Conservation (phyloP, 2,329 filamentous ascomycete species). For the Sarocladium oryzae region DNA sequence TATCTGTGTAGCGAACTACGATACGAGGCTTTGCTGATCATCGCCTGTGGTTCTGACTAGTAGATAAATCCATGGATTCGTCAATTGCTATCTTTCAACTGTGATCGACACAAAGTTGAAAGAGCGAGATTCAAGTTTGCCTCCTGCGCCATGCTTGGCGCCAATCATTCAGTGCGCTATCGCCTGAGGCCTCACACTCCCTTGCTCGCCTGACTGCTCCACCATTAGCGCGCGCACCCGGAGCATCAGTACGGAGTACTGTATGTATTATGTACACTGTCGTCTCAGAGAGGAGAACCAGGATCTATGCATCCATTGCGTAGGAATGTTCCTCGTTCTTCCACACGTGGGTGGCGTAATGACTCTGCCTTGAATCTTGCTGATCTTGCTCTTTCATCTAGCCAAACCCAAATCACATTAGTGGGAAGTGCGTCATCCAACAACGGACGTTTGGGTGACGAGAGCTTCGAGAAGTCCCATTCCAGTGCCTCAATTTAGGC, state of each 20-base stretch:
- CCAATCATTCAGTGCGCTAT: neutral
- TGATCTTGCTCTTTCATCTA: neutral
- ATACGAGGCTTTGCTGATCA: too few relatives aligned
- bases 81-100: neutral
- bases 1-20: too few relatives aligned
- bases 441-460: too few relatives aligned
- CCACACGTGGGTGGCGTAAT: neutral
- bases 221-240: too few relatives aligned
- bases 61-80: neutral
- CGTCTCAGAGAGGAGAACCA: neutral
- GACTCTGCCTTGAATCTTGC: neutral
- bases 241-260: too few relatives aligned
- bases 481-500: too few relatives aligned
- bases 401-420: too few relatives aligned
- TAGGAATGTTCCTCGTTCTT: neutral
- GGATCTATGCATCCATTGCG: neutral
- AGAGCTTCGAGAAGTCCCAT: too few relatives aligned
- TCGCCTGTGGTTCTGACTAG: neutral
- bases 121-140: neutral
- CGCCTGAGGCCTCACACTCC: neutral
- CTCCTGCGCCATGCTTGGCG: constrained; percentile 5
- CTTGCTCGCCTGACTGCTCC: too few relatives aligned
- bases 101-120: too few relatives aligned
- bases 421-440: too few relatives aligned
- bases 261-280: neutral